A percentile compares a stretch with the other conserved stretches of the same genome.
These are phyloP conservation scores for Kwoniella bestiolae DNA, from an alignment of 768 basidiomycete species.

Conservation along the genomic window DNA sequence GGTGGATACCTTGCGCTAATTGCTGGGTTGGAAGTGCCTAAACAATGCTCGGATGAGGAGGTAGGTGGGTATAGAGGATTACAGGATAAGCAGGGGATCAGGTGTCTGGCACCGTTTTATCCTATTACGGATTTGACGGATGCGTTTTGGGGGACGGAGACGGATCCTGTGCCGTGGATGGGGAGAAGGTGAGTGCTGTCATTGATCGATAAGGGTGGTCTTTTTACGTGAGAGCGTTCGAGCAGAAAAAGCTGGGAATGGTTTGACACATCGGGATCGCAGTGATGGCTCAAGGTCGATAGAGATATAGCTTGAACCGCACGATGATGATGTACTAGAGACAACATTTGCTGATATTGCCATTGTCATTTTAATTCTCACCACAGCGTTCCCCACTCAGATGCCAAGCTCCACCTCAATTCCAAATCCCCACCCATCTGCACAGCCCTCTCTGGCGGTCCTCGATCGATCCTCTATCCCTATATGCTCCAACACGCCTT, in stretches of 20 bases:
- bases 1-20: slow-evolving; percentile 53
- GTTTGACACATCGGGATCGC: too few relatives aligned
- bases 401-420: slow-evolving; percentile 46
- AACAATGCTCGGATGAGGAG: slow-evolving; percentile 29
- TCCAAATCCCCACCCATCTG: slow-evolving; percentile 39
- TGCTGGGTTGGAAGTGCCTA: slow-evolving; percentile 40
- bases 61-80: slow-evolving; percentile 48
- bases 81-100: slow-evolving; percentile 29
- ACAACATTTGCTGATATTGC: background rate
- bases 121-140: slow-evolving; percentile 52
- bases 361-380: background rate
- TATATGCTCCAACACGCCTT: slow-evolving; percentile 54
- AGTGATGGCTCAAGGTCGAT: too few relatives aligned
- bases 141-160: slow-evolving; percentile 49
- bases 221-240: too few relatives aligned
- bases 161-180: slow-evolving; percentile 48
- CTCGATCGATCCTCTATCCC: slow-evolving; percentile 47
- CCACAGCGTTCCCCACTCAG: slow-evolving; percentile 40
- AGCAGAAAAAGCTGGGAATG: too few relatives aligned
- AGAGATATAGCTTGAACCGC: too few relatives aligned
- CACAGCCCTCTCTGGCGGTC: slow-evolving; percentile 43
- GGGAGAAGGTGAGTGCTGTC: slow-evolving; percentile 29
- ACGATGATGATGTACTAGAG: background rate
- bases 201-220: background rate
- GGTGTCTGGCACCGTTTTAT: slow-evolving; percentile 52